Percentiles rank a stretch among this genome's conserved stretches.
phyloP scores from a whole-genome alignment of 108 stramenopile genomes.

The Schizochytrium sp. region DNA sequence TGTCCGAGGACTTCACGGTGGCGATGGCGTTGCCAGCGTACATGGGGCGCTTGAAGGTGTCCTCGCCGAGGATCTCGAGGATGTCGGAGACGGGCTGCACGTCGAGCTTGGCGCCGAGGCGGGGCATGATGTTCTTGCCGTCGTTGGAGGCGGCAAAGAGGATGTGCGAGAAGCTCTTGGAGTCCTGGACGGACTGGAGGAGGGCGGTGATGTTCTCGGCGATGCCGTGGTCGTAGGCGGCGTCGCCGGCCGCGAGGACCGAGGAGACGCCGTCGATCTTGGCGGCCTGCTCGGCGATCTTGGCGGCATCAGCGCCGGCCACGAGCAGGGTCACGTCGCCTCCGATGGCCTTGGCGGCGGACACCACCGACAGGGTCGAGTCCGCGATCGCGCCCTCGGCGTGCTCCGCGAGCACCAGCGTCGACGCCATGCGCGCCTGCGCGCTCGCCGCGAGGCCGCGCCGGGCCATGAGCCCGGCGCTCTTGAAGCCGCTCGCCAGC shows the following conservation, averaged over 20 bases:
- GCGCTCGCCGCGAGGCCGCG: not conserved
- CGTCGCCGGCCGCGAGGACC: constrained; percentile 15
- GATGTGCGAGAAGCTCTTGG: constrained; percentile 56
- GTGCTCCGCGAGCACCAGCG: constrained; percentile 32
- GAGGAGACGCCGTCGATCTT: constrained; percentile 17
- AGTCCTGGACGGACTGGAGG: constrained; percentile 38
- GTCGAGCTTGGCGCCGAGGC: constrained; percentile 82
- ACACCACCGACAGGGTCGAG: constrained; percentile 27
- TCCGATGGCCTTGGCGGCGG: constrained; percentile 25
- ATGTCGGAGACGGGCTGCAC: constrained; percentile 84
- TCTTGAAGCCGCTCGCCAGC: not conserved
- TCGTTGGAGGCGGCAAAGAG: constrained; percentile 71
- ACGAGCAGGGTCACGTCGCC: constrained; percentile 18
- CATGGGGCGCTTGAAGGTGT: constrained; percentile 86
- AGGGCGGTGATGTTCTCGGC: constrained; percentile 34
- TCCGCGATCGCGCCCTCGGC: constrained; percentile 11
- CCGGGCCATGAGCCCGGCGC: not conserved
- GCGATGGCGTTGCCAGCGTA: constrained; percentile 98
- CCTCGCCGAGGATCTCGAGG: constrained; percentile 66
- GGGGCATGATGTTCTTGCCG: constrained; percentile 82
- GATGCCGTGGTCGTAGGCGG: constrained; percentile 7
- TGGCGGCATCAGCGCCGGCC: not conserved
- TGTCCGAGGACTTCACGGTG: constrained; percentile 68
- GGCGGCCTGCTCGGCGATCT: not conserved
- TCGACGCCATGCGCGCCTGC: constrained; percentile 19